These are phyloP conservation scores for Neophaeococcomyces mojaviensis DNA, from an alignment of 2,329 filamentous ascomycete genomes.

Conservation along the genomic window DNA sequence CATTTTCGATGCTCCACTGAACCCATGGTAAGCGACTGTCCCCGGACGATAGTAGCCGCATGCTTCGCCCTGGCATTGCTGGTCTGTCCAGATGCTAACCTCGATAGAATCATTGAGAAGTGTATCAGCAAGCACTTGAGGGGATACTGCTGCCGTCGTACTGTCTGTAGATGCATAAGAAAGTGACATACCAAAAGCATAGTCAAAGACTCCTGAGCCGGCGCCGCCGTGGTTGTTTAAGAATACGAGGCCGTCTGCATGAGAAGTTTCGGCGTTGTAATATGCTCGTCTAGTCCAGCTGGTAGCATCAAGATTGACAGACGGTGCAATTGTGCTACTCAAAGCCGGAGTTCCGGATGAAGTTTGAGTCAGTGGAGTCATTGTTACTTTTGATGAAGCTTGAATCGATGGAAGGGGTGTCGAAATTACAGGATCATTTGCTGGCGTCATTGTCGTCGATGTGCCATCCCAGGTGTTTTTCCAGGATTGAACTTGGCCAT, in stretches of 20 bases:
- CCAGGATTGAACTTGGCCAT: constrained; percentile 53
- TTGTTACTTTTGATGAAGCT: background rate
- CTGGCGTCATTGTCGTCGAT: constrained; percentile 5
- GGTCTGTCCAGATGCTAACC: constrained; percentile 45
- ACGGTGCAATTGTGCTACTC: background rate
- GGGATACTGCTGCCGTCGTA: constrained; percentile 38
- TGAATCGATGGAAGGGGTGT: constrained; percentile 6
- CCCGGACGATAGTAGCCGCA: constrained; percentile 45
- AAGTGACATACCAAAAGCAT: constrained; percentile 51
- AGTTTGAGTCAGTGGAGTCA: background rate
- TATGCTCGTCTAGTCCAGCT: constrained; percentile 41
- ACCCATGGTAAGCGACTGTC: constrained; percentile 55
- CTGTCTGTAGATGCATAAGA: constrained; percentile 47
- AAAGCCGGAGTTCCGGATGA: background rate
- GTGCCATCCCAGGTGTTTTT: constrained; percentile 43
- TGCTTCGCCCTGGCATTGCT: constrained; percentile 38
- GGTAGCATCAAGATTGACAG: constrained; percentile 15
- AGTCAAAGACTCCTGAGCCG: constrained; percentile 49
- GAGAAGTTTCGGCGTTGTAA: constrained; percentile 38
- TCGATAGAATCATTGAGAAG: constrained; percentile 44
- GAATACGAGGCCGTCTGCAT: constrained; percentile 49
- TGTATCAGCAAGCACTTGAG: constrained; percentile 44
- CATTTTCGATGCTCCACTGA: constrained; percentile 60
- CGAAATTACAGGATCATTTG: background rate
- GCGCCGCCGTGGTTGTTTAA: constrained; percentile 51